Conservation (phyloP, 164 flowering plant species). For the Aristolochia contorta region DNA sequence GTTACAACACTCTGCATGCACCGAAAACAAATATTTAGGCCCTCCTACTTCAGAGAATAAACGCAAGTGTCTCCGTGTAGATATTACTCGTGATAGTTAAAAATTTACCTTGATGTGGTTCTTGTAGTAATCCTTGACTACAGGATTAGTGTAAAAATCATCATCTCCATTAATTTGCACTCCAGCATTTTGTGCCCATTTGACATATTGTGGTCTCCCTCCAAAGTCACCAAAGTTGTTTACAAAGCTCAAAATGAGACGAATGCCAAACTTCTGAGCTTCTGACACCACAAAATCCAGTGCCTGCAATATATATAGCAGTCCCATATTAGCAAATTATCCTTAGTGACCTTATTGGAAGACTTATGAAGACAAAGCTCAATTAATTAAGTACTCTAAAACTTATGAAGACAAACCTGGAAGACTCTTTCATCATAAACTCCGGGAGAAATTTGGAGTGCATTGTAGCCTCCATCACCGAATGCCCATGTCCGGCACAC, state of each 20-base stretch:
- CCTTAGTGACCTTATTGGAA: too few relatives aligned
- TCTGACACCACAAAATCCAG: constrained; percentile 26
- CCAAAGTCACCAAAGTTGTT: constrained; percentile 25
- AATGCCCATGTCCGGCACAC: constrained; percentile 29
- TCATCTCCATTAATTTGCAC: constrained; percentile 9
- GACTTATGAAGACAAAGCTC: too few relatives aligned
- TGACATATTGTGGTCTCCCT: constrained; percentile 23
- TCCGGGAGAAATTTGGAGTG: constrained; percentile 24
- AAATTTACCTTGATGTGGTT: constrained; percentile 22
- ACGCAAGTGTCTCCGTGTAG: too few relatives aligned
- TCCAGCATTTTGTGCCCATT: constrained; percentile 25
- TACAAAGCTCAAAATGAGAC: constrained; percentile 21
- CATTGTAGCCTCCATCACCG: constrained; percentile 18
- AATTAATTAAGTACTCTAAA: not conserved
- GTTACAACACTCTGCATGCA: constrained; percentile 23
- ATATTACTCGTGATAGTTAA: too few relatives aligned
- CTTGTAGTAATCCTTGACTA: constrained; percentile 16
- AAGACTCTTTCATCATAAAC: constrained; percentile 20
- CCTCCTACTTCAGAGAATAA: not conserved
- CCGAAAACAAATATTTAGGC: not conserved
- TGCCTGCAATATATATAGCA: constrained; percentile 4
- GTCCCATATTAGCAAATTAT: too few relatives aligned
- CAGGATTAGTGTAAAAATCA: constrained; percentile 17
- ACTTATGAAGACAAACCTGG: constrained; percentile 6
- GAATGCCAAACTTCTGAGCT: constrained; percentile 18